Evolutionary conservation across 78 protist species (phyloP).

Genomic region (Dictyostelium brefeldianum): DNA sequence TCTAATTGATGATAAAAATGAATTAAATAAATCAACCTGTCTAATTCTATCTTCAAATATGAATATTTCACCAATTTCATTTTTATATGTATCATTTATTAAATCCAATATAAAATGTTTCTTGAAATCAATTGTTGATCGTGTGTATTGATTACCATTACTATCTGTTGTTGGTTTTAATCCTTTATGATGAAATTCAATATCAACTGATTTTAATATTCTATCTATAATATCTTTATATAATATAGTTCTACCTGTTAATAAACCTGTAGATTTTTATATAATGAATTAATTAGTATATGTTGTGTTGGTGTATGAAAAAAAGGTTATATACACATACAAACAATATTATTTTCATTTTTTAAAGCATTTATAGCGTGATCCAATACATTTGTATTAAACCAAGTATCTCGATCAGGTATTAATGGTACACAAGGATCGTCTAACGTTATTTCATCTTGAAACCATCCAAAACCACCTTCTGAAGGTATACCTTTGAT

Average conservation of each 20-base stretch:
- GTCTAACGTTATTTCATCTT: conserved; percentile 52
- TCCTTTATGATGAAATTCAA: conserved; percentile 57
- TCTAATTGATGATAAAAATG: neutral
- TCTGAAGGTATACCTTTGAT: conserved; percentile 28
- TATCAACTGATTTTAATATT: conserved; percentile 6
- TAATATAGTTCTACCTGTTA: conserved; percentile 67
- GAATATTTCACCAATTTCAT: neutral
- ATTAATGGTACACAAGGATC: conserved; percentile 52
- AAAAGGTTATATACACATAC: too few species aligned
- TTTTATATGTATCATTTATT: neutral
- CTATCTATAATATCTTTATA: conserved; percentile 55
- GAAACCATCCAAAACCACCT: conserved; percentile 75
- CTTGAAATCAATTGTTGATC: conserved; percentile 56
- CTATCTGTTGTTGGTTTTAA: conserved; percentile 6
- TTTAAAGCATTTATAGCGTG: neutral
- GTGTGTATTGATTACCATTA: neutral
- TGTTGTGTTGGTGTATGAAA: too few species aligned
- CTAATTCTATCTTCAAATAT: conserved; percentile 57
- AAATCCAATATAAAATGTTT: conserved; percentile 5
- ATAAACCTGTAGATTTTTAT: conserved; percentile 19
- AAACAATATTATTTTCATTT: neutral
- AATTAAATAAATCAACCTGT: conserved; percentile 38
- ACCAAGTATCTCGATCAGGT: conserved; percentile 48
- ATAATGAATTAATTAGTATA: too few species aligned
- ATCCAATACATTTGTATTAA: conserved; percentile 26